Evolutionary conservation across 352 stramenopile species (phyloP).

Genomic region (Pseudoperonospora humuli): DNA sequence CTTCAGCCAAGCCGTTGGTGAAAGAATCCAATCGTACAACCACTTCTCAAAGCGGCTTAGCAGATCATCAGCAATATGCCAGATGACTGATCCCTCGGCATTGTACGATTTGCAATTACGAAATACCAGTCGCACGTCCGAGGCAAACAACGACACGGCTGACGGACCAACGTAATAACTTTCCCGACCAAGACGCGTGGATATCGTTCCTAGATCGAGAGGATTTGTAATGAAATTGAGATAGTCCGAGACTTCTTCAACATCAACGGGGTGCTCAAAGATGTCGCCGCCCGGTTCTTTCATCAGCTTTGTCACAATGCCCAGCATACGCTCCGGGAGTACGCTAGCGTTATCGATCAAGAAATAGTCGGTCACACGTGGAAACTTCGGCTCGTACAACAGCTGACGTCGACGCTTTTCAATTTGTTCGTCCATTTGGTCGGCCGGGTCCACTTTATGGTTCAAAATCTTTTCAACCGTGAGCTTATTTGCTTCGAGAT

Average conservation of each 20-base stretch:
- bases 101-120: slow-evolving; percentile 86
- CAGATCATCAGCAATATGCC: slow-evolving; percentile 57
- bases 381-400: slow-evolving; percentile 43
- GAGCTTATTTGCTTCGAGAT: slow-evolving; percentile 81
- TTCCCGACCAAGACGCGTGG: slow-evolving; percentile 53
- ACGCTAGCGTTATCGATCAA: slow-evolving; percentile 66
- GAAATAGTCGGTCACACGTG: slow-evolving; percentile 76
- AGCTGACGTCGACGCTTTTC: slow-evolving; percentile 59
- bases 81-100: slow-evolving; percentile 74
- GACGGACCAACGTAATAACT: slow-evolving; percentile 79
- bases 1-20: slow-evolving; percentile 73
- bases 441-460: slow-evolving; percentile 73
- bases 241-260: slow-evolving; percentile 79
- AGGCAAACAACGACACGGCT: slow-evolving; percentile 64
- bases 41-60: slow-evolving; percentile 80
- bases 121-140: slow-evolving; percentile 82
- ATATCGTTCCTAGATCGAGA: slow-evolving; percentile 84
- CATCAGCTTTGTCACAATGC: slow-evolving; percentile 73
- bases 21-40: slow-evolving; percentile 81
- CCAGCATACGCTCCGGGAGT: slow-evolving; percentile 60
- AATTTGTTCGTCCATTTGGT: slow-evolving; percentile 80
- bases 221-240: slow-evolving; percentile 82
- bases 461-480: slow-evolving; percentile 85
- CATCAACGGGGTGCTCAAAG: slow-evolving; percentile 73
- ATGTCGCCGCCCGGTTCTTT: slow-evolving; percentile 81